Evolutionary conservation across 768 basidiomycete genomes (phyloP), one percentile per base, ranked within the genome.

Genomic region (Melanogaster broomeanus): DNA sequence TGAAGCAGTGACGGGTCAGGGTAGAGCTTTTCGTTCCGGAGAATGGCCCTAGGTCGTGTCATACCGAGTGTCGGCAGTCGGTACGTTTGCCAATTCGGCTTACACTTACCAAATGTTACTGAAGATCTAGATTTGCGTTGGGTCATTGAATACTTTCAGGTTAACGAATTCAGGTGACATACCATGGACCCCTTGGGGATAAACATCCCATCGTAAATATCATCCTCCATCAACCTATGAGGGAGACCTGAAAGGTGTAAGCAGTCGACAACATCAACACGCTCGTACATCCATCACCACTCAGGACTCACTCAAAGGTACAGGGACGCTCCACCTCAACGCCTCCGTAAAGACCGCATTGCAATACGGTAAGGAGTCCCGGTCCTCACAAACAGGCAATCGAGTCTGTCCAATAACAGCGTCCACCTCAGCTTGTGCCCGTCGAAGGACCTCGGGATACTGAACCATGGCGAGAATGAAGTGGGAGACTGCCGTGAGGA

Each of bases 401-500:
- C 87, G 74, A 76, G 51, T 53, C 25, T 49, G 49, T 5, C 63
- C 65, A 19, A 27, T 71, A 15, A 86, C 80, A 2, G 59, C 48
- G 60, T 90, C 88, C 16, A 90, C 76, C 56, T 90, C 88, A 18
- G 73, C 70, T 59, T 88, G 85, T 0, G 83, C 87, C 49, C 77
- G 80, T 28, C 57, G 72, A 41, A 82, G 77, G 1, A 74, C 77
- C 1, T 79, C 77, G 0, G 87, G 87, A 58, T 87, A 65, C 7
- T 72, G 66, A 46, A 86, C 72, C 81, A 90, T 85, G 6, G 84
- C 83, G 45, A 89, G 77, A 21, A 90, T 62, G 67, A 90, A 85
- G 38, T 84, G 80, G 27, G 73, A 72, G 16, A 77, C 63, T 13
- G 47, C 37, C 3, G 84, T 80, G 43, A 85, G 71, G 2, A 78